Percentiles rank a stretch among this genome's conserved stretches.
These are phyloP conservation scores for Termitomyces sp. DNA, from an alignment of 768 basidiomycete species.

Conservation along the genomic window DNA sequence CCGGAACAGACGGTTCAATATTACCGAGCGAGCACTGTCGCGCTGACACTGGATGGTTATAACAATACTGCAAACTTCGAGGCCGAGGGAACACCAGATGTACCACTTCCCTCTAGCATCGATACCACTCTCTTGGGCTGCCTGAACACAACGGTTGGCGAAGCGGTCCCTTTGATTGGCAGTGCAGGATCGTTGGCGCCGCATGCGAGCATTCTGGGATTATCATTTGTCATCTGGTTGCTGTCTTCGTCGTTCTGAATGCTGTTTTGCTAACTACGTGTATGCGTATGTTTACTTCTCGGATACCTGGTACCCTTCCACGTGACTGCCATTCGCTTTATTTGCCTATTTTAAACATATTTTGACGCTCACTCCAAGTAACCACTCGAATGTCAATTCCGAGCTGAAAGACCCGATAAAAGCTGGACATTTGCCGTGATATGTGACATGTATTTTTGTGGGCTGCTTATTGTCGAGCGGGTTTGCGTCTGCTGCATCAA, in stretches of 20 bases:
- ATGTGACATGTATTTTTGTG: too few species aligned
- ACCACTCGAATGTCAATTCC: too few species aligned
- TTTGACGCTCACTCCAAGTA: too few species aligned
- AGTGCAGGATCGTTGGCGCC: constrained; percentile 19
- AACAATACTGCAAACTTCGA: constrained; percentile 52
- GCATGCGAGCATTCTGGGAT: constrained; percentile 15
- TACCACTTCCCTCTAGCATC: constrained; percentile 47
- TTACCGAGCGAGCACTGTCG: constrained; percentile 61
- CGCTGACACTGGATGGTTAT: constrained; percentile 58
- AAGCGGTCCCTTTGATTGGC: constrained; percentile 49
- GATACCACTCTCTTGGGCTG: constrained; percentile 47
- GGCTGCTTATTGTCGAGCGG: too few species aligned
- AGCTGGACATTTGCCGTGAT: too few species aligned
- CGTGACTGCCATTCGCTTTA: too few species aligned
- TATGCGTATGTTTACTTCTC: background rate
- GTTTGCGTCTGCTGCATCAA: too few species aligned
- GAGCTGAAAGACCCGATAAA: too few species aligned
- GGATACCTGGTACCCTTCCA: too few species aligned
- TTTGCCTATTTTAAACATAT: too few species aligned
- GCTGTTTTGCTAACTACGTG: background rate
- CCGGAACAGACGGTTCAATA: constrained; percentile 61
- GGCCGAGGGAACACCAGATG: constrained; percentile 34
- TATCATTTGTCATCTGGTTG: constrained; percentile 18
- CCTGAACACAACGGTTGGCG: constrained; percentile 57
- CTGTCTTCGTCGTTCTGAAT: constrained; percentile 5